Base-by-base conservation (phyloP, 179 eudicot species). In the Beta lomatogona region DNA sequence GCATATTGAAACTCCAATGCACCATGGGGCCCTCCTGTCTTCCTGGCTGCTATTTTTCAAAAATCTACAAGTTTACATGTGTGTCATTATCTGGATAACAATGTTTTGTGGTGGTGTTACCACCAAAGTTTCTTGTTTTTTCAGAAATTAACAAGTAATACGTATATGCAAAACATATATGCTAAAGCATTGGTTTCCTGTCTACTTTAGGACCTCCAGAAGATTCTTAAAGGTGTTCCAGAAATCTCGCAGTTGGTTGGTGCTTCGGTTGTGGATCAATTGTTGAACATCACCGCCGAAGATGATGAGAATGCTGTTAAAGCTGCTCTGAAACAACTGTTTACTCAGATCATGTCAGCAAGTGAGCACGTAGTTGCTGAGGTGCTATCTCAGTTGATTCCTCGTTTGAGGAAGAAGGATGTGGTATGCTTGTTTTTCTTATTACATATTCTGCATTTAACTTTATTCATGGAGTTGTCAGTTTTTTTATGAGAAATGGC, bases 311-410 rank as follows among this genome's bases (percentile, higher is more conserved):
- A 85, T 25, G 84, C 86, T 69, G 53, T 83, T 63, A 92, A 88
- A 86, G 85, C 80, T 19, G 84, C 84, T 63, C 73, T 95, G 83
- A 88, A 72, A 71, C 83, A 86, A 46, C 71, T 95, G 41, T 95
- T 95, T 80, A 91, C 89, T 53, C 83, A 84, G 66, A 89, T 95
- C 75, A 91, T 95, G 98, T 89, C 97, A 80, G 97, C 94, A 21
- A 89, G 87, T 84, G 88, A 87, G 71, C 86, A 83, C 16, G 86
- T 75, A 68, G 87, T 92, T 80, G 83, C 91, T 3, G 73, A 86
- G 71, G 91, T 85, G 5, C 73, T 92, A 18, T 59, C 90, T 15
- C 91, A 91, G 59, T 68, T 95, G 89, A 92, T 84, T 57, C 87
- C 73, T 76, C 95, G 98, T 19, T 84, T 95, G 86, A 89, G 78